phyloP scores from a whole-genome alignment of 2,329 filamentous ascomycete genomes.

The Xylariaceae sp. region DNA sequence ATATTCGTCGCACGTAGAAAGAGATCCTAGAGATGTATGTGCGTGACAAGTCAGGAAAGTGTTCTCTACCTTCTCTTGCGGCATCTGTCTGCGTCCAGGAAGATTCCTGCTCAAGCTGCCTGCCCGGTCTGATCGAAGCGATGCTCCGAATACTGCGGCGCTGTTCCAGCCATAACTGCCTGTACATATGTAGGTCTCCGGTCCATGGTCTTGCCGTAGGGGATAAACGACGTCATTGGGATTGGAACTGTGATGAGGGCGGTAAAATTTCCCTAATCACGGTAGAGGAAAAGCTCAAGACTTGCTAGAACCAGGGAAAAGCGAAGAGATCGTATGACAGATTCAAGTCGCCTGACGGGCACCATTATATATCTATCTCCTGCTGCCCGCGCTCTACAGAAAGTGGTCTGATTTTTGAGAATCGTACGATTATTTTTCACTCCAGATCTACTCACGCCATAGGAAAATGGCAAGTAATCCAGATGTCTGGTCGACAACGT shows the following conservation, averaged over 20 bases:
- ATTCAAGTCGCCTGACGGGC: conserved; percentile 10
- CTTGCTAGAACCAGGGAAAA: conserved; percentile 3
- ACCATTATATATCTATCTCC: conserved; percentile 21
- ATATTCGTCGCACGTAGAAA: conserved; percentile 10
- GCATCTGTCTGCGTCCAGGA: neutral
- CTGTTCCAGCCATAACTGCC: neutral
- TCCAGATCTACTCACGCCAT: conserved; percentile 15
- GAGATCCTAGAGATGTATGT: neutral
- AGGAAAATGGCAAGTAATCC: conserved; percentile 16
- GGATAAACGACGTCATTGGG: neutral
- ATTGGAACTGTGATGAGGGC: neutral
- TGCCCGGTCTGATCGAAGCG: neutral
- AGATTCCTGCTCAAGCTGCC: neutral
- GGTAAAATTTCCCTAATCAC: conserved; percentile 11
- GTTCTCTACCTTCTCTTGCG: neutral
- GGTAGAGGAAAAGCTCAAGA: conserved; percentile 4
- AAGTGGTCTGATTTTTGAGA: conserved; percentile 29
- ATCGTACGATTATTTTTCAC: conserved; percentile 32
- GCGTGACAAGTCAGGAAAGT: neutral
- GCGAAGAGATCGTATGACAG: conserved; percentile 24
- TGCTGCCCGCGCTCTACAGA: conserved; percentile 14
- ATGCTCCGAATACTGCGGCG: neutral
- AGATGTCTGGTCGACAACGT: conserved; percentile 18
- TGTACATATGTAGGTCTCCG: neutral
- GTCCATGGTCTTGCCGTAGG: neutral